phyloP scores from a whole-genome alignment of 169 alveolate species.

The Cryptosporidium canis region DNA sequence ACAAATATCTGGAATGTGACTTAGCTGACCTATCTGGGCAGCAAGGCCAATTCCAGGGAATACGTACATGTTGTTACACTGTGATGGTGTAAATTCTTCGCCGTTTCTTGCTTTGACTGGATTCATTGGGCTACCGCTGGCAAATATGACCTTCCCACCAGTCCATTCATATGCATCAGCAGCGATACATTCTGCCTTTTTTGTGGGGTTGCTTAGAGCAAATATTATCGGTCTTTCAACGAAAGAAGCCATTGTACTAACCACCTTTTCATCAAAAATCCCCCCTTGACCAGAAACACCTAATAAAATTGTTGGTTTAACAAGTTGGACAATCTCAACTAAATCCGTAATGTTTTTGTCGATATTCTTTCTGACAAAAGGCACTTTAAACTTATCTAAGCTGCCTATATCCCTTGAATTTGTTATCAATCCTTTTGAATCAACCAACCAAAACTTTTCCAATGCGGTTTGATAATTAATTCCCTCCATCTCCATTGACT shows the following conservation, averaged over 20 bases:
- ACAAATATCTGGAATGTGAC: slow-evolving; percentile 68
- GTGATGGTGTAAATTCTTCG: slow-evolving; percentile 32
- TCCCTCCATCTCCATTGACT: slow-evolving; percentile 71
- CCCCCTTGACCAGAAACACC: slow-evolving; percentile 76
- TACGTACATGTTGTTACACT: slow-evolving; percentile 76
- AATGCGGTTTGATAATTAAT: slow-evolving; percentile 13
- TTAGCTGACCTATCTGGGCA: slow-evolving; percentile 61
- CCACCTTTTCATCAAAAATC: slow-evolving; percentile 63
- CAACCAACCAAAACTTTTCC: slow-evolving; percentile 75
- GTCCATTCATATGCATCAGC: slow-evolving; percentile 74
- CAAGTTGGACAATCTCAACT: slow-evolving; percentile 63
- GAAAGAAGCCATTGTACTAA: slow-evolving; percentile 35
- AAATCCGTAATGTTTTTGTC: slow-evolving; percentile 28
- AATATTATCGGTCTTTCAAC: slow-evolving; percentile 75
- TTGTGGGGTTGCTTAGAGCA: slow-evolving; percentile 78
- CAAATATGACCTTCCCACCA: slow-evolving; percentile 73
- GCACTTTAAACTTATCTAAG: slow-evolving; percentile 70
- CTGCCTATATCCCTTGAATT: slow-evolving; percentile 30
- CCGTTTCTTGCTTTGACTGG: slow-evolving; percentile 71
- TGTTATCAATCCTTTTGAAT: slow-evolving; percentile 78
- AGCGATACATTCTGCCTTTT: slow-evolving; percentile 76
- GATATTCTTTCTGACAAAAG: slow-evolving; percentile 62
- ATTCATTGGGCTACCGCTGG: slow-evolving; percentile 77
- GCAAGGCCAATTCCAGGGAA: slow-evolving; percentile 79
- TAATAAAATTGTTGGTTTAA: slow-evolving; percentile 73